Evolutionary conservation across 805 yeast genomes (phyloP).

Genomic region (Candida mattraensis): DNA sequence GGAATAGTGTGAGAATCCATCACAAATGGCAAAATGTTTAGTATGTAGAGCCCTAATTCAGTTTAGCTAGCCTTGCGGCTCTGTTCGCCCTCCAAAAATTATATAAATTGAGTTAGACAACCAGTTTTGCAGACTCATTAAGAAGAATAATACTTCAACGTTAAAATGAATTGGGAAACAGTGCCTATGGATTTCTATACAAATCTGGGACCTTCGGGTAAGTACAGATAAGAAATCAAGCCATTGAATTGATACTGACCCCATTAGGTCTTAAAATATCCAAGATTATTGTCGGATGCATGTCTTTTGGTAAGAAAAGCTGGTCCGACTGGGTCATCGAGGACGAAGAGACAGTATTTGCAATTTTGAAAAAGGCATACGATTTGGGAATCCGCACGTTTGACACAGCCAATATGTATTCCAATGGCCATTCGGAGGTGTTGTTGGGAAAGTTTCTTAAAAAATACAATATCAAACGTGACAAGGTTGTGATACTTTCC

Average conservation of each 20-base stretch:
- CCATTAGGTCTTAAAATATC: slow-evolving; percentile 45
- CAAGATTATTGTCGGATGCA: slow-evolving; percentile 51
- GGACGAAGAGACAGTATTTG: slow-evolving; percentile 46
- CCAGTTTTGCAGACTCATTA: too few relatives aligned
- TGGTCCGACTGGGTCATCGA: slow-evolving; percentile 48
- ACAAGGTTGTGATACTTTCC: slow-evolving; percentile 52
- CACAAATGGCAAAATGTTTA: too few relatives aligned
- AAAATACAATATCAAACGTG: slow-evolving; percentile 50
- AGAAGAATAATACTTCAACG: too few relatives aligned
- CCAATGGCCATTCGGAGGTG: slow-evolving; percentile 48
- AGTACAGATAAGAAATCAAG: too few relatives aligned
- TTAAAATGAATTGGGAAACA: slow-evolving; percentile 2
- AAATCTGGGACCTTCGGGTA: slow-evolving; percentile 10
- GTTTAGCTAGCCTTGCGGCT: too few relatives aligned
- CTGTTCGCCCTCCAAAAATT: too few relatives aligned
- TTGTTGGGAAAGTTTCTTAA: slow-evolving; percentile 54
- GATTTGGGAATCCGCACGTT: slow-evolving; percentile 47
- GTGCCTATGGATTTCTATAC: slow-evolving; percentile 1
- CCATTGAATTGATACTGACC: too few relatives aligned
- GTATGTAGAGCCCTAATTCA: too few relatives aligned
- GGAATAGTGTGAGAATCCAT: too few relatives aligned
- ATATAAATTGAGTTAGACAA: too few relatives aligned
- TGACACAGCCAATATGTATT: slow-evolving; percentile 51
- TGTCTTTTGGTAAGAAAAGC: slow-evolving; percentile 47
- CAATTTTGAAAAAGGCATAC: slow-evolving; percentile 44